A percentile compares a stretch with the other conserved stretches of the same genome.
These are phyloP conservation scores for Phoenix roebelenii DNA, from an alignment of 176 grass and related monocot genomes.

Conservation along the genomic window DNA sequence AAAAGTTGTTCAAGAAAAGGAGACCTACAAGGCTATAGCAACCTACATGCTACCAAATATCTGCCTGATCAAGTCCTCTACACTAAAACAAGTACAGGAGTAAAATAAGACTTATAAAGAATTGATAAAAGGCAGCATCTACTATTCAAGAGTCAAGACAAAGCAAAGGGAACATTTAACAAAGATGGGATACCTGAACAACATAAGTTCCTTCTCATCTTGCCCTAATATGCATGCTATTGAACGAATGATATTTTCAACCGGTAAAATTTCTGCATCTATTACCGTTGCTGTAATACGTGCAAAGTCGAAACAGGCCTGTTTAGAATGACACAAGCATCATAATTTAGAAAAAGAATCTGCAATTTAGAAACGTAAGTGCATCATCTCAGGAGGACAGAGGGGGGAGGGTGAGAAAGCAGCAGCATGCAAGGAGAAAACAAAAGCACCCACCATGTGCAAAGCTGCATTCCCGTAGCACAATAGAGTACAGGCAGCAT, in stretches of 20 bases:
- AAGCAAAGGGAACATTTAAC: background rate
- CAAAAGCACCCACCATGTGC: constrained; percentile 54
- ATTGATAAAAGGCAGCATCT: too few species aligned
- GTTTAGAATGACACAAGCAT: constrained; percentile 8
- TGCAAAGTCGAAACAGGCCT: constrained; percentile 95
- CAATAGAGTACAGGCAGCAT: constrained; percentile 59
- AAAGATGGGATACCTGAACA: constrained; percentile 40
- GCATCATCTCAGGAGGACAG: too few species aligned
- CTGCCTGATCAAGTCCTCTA: too few species aligned
- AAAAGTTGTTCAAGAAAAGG: too few species aligned
- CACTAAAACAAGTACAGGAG: too few species aligned
- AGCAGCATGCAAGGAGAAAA: constrained; percentile 2
- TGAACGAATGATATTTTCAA: constrained; percentile 59
- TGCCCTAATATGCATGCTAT: constrained; percentile 58
- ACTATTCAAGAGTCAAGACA: background rate
- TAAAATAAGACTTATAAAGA: too few species aligned
- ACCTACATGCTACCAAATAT: too few species aligned
- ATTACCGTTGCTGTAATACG: constrained; percentile 63
- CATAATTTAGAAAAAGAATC: too few species aligned
- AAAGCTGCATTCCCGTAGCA: constrained; percentile 60
- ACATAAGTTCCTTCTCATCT: constrained; percentile 27
- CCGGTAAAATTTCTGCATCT: constrained; percentile 57
- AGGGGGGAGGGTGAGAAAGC: background rate
- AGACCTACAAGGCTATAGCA: too few species aligned
- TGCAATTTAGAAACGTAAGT: too few species aligned